phyloP scores from a whole-genome alignment of 306 rosid species.

The Pachyrhizus erosus region DNA sequence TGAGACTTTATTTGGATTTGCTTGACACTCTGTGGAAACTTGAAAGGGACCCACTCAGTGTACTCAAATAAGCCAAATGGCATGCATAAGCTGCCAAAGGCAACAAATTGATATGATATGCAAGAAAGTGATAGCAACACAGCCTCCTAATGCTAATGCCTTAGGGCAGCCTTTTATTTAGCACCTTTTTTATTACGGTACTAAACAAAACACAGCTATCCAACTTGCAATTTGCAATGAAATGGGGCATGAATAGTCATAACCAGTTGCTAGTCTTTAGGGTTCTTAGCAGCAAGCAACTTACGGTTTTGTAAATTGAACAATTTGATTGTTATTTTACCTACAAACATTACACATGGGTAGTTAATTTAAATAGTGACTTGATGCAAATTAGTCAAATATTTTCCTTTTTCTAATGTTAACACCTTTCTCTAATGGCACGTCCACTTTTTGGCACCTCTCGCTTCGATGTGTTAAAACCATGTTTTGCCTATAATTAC shows the following conservation, averaged over 20 bases:
- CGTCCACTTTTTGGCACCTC: constrained; percentile 6
- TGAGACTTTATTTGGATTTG: no score
- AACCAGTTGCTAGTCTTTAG: neutral
- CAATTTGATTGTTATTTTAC: neutral
- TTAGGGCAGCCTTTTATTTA: neutral
- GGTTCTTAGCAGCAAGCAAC: neutral
- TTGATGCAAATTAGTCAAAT: neutral
- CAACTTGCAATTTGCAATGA: neutral
- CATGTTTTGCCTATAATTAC: neutral
- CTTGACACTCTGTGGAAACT: neutral
- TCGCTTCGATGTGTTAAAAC: neutral
- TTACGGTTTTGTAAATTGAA: neutral
- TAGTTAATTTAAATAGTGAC: constrained; percentile 6
- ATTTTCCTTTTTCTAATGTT: neutral
- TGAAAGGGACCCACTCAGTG: neutral
- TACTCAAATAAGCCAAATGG: neutral
- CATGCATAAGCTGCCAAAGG: neutral
- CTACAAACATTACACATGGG: neutral
- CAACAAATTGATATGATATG: neutral
- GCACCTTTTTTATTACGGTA: neutral
- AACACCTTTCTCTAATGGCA: constrained; percentile 2
- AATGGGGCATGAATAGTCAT: neutral
- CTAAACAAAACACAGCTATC: neutral
- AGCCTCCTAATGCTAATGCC: neutral
- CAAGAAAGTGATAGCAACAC: neutral